Base-by-base conservation (phyloP, 805 yeast species). In the Starmera amethionina region DNA sequence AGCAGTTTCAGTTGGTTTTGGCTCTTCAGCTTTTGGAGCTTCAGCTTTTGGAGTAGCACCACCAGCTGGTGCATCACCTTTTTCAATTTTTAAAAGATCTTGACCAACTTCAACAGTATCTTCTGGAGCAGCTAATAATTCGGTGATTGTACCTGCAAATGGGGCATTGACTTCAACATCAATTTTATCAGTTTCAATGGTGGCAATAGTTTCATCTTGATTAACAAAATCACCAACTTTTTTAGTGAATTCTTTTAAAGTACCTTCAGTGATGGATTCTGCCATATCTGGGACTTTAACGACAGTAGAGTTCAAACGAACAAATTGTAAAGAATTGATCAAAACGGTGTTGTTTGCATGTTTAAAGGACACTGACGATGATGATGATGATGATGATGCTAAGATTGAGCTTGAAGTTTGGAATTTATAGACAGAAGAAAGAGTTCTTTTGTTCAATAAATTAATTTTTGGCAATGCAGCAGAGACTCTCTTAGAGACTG, bases 221-320 rank as follows among this genome's bases (percentile, higher is more conserved):
- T 73, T 75, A 41, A 90, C 90, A 54, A 66, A 88, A 45, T 90
- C 97, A 50, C 98, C 98, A 46, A 88, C 87, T 46, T 75, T 65
- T 59, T 81, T 82, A 48, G 70, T 67, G 58, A 68, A 81, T 43
- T 73, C 75, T 46, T 85, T 70, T 50, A 93, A 73, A 38, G 97
- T 86, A 60, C 98, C 98, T 65, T 93, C 98, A 34, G 96, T 86
- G 58, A 93, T 82, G 38, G 97, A 89, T 68, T 93, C 98, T 35
- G 98, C 97, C 97, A 93, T 88, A 49, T 86, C 94, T 37, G 98
- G 98, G 18, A 93, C 97, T 63, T 88, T 85, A 40, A 90, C 95
- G 37, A 59, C 63, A 46, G 68, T 69, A 32, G 70, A 61, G 44
- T 63, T 60, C 46, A 47, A 58, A 49, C 69, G 63, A 16, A 46